Conservation (phyloP, 495 filamentous ascomycete genomes). For the Penicillium lagena region DNA sequence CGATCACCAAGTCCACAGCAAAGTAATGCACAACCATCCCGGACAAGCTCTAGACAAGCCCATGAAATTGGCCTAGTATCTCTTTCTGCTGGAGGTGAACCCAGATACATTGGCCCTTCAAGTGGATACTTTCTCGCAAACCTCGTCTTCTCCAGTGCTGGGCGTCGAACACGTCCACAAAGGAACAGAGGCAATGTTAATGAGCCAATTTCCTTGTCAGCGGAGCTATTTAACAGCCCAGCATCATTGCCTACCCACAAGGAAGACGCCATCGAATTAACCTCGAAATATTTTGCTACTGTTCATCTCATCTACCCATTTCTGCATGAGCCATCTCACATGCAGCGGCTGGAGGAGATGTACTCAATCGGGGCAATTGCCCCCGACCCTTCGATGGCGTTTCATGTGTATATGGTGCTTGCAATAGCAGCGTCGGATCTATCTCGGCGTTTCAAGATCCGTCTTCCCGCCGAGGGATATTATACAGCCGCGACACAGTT, state of each 20-base stretch:
- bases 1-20: slow-evolving; percentile 2
- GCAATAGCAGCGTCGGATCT: slow-evolving; percentile 38
- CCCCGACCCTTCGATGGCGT: slow-evolving; percentile 14
- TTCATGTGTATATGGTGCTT: slow-evolving; percentile 42
- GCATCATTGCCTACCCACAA: slow-evolving; percentile 25
- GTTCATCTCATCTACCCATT: slow-evolving; percentile 38
- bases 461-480: slow-evolving; percentile 37
- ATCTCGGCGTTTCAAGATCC: slow-evolving; percentile 30
- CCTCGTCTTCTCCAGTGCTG: slow-evolving; percentile 31
- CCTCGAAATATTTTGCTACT: slow-evolving; percentile 34
- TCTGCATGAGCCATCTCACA: slow-evolving; percentile 33
- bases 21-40: not conserved
- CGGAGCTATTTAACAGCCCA: slow-evolving; percentile 30
- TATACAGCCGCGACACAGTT: slow-evolving; percentile 37
- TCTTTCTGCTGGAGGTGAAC: slow-evolving; percentile 24
- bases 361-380: slow-evolving; percentile 13
- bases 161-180: slow-evolving; percentile 14
- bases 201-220: slow-evolving; percentile 14
- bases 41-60: slow-evolving; percentile 19
- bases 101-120: slow-evolving; percentile 34
- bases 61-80: slow-evolving; percentile 36
- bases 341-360: slow-evolving; percentile 23
- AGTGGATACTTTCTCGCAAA: slow-evolving; percentile 39
- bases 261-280: slow-evolving; percentile 29
- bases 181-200: not conserved